Evolutionary conservation across 1,139 yeast genomes (phyloP), one percentile per base, ranked within the genome.

Genomic region (Hemisphaericaspora subhashii): DNA sequence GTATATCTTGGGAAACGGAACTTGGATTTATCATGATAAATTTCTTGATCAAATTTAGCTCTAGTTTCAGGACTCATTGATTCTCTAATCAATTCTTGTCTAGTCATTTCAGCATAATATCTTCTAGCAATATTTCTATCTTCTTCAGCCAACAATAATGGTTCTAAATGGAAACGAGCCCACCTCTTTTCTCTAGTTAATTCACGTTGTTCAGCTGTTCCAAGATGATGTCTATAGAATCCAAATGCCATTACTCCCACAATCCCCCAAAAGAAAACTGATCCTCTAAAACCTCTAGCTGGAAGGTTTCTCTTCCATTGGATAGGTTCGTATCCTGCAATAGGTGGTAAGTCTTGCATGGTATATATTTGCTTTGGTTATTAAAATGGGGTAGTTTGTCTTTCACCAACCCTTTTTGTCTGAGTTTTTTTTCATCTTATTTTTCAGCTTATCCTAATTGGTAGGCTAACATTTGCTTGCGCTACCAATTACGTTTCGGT

Each of bases 291-390:
- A 3, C 96, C 95, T 55, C 95, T 75, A 3, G 94, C 68, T 26
- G 95, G 95, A 44, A 87, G 67, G 62, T 86, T 84, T 64, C 95
- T 79, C 68, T 83, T 85, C 95, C 95, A 87, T 68, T 87, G 96
- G 44, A 87, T 78, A 37, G 87, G 85, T 51, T 83, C 90, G 55
- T 86, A 87, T 53, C 95, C 95, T 47, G 87, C 89, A 53, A 79
- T 72, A 47, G 96, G 96, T 58, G 96, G 95, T 58, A 87, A 72
- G 58, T 87, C 96, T 74, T 87, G 96, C 77, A 72, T 72, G 17
- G 28, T 49, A 22, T 28, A 7, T 7, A 10, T 11, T 2, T 28
- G 21, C 5, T 16, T 10, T 28, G 8, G 4, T 14, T 13, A 12
- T 5, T 26, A 26, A 9, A 20, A 20, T 20, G 23, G 23, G 23